Conservation (phyloP, 768 basidiomycete genomes). For the Lactifluus subvellereus region DNA sequence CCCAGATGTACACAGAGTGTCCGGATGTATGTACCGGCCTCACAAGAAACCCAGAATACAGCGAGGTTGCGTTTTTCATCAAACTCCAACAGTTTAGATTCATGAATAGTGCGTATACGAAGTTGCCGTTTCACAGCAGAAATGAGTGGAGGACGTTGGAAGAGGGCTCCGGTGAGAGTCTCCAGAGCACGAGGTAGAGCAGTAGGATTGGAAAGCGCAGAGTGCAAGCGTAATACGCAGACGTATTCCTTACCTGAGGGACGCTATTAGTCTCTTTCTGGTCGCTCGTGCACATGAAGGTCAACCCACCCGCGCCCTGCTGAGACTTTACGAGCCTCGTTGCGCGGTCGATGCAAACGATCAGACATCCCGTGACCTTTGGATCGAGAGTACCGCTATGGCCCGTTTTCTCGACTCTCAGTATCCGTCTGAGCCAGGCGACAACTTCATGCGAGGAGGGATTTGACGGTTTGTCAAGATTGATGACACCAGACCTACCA, state of each 20-base stretch:
- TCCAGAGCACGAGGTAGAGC: slow-evolving; percentile 90
- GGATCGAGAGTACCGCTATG: slow-evolving; percentile 99
- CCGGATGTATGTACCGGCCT: slow-evolving; percentile 94
- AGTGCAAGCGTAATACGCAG: slow-evolving; percentile 90
- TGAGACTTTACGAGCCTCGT: slow-evolving; percentile 97
- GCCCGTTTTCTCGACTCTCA: slow-evolving; percentile 96
- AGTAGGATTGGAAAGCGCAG: slow-evolving; percentile 70
- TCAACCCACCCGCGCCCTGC: slow-evolving; percentile 81
- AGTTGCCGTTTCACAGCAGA: slow-evolving; percentile 98
- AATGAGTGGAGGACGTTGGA: slow-evolving; percentile 97
- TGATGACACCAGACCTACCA: slow-evolving; percentile 93
- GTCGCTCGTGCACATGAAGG: neutral
- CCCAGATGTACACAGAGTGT: slow-evolving; percentile 98
- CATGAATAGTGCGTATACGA: slow-evolving; percentile 94
- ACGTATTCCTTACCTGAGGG: slow-evolving; percentile 92
- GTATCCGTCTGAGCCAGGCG: slow-evolving; percentile 95
- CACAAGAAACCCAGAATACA: slow-evolving; percentile 98
- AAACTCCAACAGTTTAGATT: slow-evolving; percentile 92
- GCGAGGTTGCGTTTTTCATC: slow-evolving; percentile 95
- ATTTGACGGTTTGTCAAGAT: slow-evolving; percentile 99
- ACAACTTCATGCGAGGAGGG: slow-evolving; percentile 99
- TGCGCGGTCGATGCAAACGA: slow-evolving; percentile 98
- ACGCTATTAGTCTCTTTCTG: neutral
- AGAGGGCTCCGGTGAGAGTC: slow-evolving; percentile 95
- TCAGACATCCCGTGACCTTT: slow-evolving; percentile 97